Conservation (phyloP, 768 basidiomycete species). For the Cystofilobasidium macerans region DNA sequence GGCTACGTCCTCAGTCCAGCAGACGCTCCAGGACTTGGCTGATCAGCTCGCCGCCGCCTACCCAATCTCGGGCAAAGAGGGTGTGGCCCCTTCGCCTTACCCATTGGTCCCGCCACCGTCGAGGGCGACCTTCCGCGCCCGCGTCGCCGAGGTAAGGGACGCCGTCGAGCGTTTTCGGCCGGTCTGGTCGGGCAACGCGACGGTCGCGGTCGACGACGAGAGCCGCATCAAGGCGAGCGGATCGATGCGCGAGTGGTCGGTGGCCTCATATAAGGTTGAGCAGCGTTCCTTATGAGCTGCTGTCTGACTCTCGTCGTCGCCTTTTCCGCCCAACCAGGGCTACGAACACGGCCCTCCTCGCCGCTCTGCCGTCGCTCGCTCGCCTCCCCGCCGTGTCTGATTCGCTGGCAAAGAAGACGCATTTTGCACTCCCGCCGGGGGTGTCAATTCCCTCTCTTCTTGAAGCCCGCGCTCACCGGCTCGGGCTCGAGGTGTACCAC, state of each 20-base stretch:
- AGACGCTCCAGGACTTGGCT: background rate
- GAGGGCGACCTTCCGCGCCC: background rate
- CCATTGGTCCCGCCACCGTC: background rate
- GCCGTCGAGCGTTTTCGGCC: background rate
- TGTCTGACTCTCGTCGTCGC: background rate
- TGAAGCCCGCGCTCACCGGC: slow-evolving; percentile 5
- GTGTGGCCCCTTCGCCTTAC: background rate
- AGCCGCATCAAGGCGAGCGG: background rate
- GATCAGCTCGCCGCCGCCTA: background rate
- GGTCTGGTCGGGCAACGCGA: background rate
- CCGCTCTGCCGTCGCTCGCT: background rate
- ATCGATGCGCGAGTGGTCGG: background rate
- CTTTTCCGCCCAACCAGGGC: background rate
- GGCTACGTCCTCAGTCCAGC: too few relatives aligned
- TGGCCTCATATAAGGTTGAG: background rate
- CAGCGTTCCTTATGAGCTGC: background rate
- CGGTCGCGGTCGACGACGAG: background rate
- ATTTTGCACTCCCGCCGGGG: slow-evolving; percentile 1
- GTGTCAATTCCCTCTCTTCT: background rate
- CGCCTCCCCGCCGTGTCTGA: background rate
- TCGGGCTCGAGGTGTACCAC: slow-evolving; percentile 22
- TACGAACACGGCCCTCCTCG: background rate
- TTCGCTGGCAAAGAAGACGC: background rate
- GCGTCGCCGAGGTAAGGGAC: background rate
- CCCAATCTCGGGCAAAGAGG: background rate